phyloP scores from a whole-genome alignment of 306 rosid species.

The Quercus mongolica region DNA sequence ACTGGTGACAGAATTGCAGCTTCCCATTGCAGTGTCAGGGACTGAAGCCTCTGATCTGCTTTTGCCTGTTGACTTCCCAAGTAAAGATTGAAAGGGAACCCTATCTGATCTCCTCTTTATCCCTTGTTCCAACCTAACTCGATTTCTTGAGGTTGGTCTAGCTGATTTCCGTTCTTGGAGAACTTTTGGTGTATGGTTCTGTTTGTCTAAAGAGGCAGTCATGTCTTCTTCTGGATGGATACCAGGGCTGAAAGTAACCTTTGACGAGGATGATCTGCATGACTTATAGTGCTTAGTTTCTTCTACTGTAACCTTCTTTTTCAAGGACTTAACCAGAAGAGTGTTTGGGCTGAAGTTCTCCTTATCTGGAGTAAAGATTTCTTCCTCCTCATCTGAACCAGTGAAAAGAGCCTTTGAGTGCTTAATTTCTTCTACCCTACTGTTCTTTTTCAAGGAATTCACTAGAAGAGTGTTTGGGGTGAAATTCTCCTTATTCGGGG shows the following conservation, averaged over 20 bases:
- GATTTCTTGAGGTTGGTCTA: constrained; percentile 32
- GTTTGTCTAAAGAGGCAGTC: constrained; percentile 37
- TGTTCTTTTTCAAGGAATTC: constrained; percentile 46
- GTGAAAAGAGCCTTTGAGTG: constrained; percentile 16
- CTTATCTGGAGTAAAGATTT: constrained; percentile 55
- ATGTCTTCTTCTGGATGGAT: constrained; percentile 28
- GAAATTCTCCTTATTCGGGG: constrained; percentile 67
- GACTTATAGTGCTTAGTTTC: constrained; percentile 36
- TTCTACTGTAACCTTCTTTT: constrained; percentile 40
- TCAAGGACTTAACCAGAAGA: constrained; percentile 36
- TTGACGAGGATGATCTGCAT: constrained; percentile 28
- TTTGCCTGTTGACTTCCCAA: constrained; percentile 25
- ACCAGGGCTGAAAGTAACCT: constrained; percentile 22
- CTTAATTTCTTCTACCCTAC: constrained; percentile 30
- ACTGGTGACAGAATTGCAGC: constrained; percentile 18
- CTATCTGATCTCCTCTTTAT: constrained; percentile 35
- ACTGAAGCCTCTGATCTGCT: constrained; percentile 20
- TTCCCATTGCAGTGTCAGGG: constrained; percentile 35
- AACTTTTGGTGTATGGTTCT: constrained; percentile 40
- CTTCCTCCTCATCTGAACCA: constrained; percentile 36
- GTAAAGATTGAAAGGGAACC: constrained; percentile 59
- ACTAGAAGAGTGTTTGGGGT: constrained; percentile 43
- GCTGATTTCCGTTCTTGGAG: constrained; percentile 30
- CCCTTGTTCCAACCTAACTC: constrained; percentile 27
- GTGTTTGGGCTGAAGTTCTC: constrained; percentile 60